Evolutionary conservation across 2,329 filamentous ascomycete genomes (phyloP), one percentile per base, ranked within the genome.

Genomic region (Nothomitra cinnamomea): DNA sequence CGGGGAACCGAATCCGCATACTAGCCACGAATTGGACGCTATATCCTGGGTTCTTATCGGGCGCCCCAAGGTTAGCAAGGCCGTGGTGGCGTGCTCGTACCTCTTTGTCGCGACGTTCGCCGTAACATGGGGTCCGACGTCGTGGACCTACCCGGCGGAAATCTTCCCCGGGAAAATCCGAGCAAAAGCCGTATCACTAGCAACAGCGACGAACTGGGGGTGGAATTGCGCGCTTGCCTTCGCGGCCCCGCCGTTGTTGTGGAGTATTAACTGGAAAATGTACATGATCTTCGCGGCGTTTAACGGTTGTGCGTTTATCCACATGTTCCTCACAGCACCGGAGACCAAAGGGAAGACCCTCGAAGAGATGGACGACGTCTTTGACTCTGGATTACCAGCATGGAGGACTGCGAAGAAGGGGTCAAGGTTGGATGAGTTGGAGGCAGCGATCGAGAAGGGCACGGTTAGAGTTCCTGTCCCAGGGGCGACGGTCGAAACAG

Each of bases 81-180:
- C 61, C 1, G 68, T 72, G 7, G 69, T 75, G 60, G 71, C 68
- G 55, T 79, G 83, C 51, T 82, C 92, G 64, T 84, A 82, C 71
- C 82, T 94, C 72, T 92, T 88, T 76, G 89, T 94, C 74, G 88
- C 87, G 77, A 90, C 83, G 76, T 94, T 94, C 0, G 69, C 69
- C 52, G 68, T 66, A 2, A 73, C 72, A 56, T 73, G 70, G 70
- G 62, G 63, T 13, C 53, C 71, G 22, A 72, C 69, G 38, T 62
- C 62, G 5, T 67, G 65, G 66, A 61, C 66, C 2, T 48, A 69
- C 50, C 64, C 64, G 4, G 63, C 64, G 2, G 69, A 71, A 56
- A 67, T 70, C 56, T 69, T 69, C 55, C 67, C 68, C 1, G 57
- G 67, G 5, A 63, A 66, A 52, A 59, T 64, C 36, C 57, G 63